Conservation (phyloP, 2,329 filamentous ascomycete species). For the Elsinoe arachidis region DNA sequence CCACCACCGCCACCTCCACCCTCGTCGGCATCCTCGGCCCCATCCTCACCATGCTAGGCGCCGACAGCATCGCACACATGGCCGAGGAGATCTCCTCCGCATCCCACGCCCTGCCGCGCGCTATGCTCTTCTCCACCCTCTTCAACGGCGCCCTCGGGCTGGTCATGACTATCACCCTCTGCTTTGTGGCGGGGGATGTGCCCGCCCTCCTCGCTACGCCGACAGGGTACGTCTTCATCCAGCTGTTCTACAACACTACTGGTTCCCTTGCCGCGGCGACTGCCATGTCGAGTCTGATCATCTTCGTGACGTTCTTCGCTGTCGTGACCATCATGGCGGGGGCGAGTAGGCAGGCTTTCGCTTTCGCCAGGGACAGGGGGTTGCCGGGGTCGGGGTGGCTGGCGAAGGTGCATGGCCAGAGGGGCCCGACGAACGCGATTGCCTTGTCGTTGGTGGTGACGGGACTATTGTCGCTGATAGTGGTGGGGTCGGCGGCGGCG, state of each 20-base stretch:
- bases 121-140: constrained; percentile 40
- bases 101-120: constrained; percentile 38
- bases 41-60: constrained; percentile 20
- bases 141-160: constrained; percentile 43
- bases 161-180: constrained; percentile 35
- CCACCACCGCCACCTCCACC: constrained; percentile 27
- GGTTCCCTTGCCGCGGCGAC: constrained; percentile 36
- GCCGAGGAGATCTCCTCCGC: constrained; percentile 45
- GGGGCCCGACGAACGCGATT: constrained; percentile 16
- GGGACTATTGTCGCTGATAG: constrained; percentile 40
- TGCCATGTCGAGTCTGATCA: constrained; percentile 39
- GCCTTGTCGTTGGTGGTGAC: constrained; percentile 25
- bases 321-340: constrained; percentile 36
- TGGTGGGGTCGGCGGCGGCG: constrained; percentile 43
- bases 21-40: constrained; percentile 31
- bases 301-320: constrained; percentile 32
- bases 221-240: constrained; percentile 42
- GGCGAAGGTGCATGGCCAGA: constrained; percentile 19
- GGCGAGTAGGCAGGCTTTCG: constrained; percentile 33
- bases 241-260: constrained; percentile 43
- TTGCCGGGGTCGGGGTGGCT: constrained; percentile 30
- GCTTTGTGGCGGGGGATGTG: constrained; percentile 37
- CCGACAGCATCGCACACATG: constrained; percentile 19
- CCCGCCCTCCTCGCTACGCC: constrained; percentile 33
- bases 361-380: constrained; percentile 37